These are phyloP conservation scores for Naganishia sp. DNA, from an alignment of 1,284 basidiomycete species.

Conservation along the genomic window DNA sequence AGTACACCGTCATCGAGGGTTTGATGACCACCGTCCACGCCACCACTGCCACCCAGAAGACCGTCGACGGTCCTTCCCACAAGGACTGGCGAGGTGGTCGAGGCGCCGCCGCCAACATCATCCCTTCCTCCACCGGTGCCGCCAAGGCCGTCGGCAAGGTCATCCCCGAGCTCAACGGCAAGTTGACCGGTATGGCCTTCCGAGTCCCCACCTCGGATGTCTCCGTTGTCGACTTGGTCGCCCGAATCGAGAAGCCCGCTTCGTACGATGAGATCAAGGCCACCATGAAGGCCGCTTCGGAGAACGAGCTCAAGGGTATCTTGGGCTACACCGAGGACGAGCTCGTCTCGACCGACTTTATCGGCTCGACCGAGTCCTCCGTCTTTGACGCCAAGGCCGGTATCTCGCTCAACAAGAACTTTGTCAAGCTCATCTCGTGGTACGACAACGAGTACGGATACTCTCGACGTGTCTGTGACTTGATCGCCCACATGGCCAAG, in stretches of 20 bases:
- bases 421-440: conserved; percentile 95
- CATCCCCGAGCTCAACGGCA: conserved; percentile 95
- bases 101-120: conserved; percentile 97
- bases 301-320: conserved; percentile 73
- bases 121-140: conserved; percentile 97
- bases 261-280: conserved; percentile 90
- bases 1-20: conserved; percentile 89
- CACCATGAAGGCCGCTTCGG: conserved; percentile 78
- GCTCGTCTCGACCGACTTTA: conserved; percentile 93
- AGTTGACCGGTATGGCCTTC: conserved; percentile 93
- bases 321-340: conserved; percentile 93
- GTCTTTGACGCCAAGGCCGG: conserved; percentile 93
- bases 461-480: conserved; percentile 90
- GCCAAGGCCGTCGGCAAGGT: conserved; percentile 99
- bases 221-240: conserved; percentile 97
- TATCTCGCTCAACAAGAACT: conserved; percentile 88
- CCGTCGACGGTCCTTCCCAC: conserved; percentile 92
- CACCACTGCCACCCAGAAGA: conserved; percentile 98
- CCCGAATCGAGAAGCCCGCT: conserved; percentile 82
- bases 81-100: conserved; percentile 89
- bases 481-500: conserved; percentile 78
- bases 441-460: conserved; percentile 77
- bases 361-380: conserved; percentile 74
- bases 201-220: conserved; percentile 96
- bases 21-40: conserved; percentile 99